These are phyloP conservation scores for Vanderwaltozyma tropicalis DNA, from an alignment of 805 yeast genomes.

Conservation along the genomic window DNA sequence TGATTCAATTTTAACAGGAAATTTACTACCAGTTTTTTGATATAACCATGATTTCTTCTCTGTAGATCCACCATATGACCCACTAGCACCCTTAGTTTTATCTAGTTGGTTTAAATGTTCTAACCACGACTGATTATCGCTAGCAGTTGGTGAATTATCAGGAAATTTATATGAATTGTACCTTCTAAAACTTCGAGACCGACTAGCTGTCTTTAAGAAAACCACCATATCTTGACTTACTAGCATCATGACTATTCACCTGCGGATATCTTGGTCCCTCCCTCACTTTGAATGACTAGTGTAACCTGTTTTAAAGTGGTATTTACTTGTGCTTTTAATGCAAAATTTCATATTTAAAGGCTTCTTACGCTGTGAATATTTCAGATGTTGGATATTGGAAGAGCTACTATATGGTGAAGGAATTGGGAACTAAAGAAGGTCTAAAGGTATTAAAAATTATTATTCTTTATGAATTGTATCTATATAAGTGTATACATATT, in stretches of 20 bases:
- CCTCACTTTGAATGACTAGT: no score
- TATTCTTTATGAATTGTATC: no score
- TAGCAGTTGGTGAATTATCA: slow-evolving; percentile 33
- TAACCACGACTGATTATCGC: slow-evolving; percentile 37
- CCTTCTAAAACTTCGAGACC: not conserved
- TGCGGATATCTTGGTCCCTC: not conserved
- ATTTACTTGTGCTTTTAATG: no score
- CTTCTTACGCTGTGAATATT: no score
- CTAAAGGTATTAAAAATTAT: no score
- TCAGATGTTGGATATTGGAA: no score
- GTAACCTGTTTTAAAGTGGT: no score
- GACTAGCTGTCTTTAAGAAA: not conserved
- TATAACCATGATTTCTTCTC: not conserved
- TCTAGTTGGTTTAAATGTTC: slow-evolving; percentile 10
- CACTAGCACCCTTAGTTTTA: not conserved
- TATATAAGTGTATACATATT: no score
- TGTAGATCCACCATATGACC: not conserved
- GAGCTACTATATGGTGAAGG: no score
- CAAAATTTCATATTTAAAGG: no score
- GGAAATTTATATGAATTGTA: slow-evolving; percentile 14
- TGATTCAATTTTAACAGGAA: slow-evolving; percentile 10
- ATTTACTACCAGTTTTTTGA: not conserved
- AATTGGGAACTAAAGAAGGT: no score
- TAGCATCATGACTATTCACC: not conserved
- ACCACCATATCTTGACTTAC: not conserved